Conservation (phyloP, 2,329 filamentous ascomycete species). For the Orbilia ellipsospora region DNA sequence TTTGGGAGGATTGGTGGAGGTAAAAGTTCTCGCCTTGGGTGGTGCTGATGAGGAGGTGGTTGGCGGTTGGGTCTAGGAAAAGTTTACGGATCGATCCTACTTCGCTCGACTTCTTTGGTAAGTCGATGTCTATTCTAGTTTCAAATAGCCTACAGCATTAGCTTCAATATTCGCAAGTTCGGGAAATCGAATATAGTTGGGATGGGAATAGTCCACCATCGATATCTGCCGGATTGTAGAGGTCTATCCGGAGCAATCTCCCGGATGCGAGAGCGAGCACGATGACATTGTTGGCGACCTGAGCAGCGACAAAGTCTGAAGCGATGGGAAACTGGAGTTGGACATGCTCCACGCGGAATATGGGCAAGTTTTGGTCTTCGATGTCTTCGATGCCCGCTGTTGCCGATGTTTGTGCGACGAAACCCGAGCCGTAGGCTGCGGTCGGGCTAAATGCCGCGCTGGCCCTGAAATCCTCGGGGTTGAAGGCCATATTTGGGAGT, state of each 20-base stretch:
- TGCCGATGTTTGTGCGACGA: constrained; percentile 52
- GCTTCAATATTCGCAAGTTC: background rate
- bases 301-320: constrained; percentile 93
- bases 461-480: constrained; percentile 49
- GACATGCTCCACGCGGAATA: constrained; percentile 93
- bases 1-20: constrained; percentile 91
- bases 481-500: constrained; percentile 39
- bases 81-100: constrained; percentile 92
- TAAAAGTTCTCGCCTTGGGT: constrained; percentile 96
- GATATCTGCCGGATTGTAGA: constrained; percentile 93
- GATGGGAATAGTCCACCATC: constrained; percentile 72
- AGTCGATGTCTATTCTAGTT: constrained; percentile 80
- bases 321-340: constrained; percentile 94
- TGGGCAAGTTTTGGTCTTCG: constrained; percentile 75
- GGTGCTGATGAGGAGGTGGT: constrained; percentile 90
- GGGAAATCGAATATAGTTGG: background rate
- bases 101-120: constrained; percentile 91
- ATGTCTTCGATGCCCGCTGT: constrained; percentile 63
- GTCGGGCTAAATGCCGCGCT: constrained; percentile 29
- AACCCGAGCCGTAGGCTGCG: constrained; percentile 37
- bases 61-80: constrained; percentile 97
- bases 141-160: constrained; percentile 50
- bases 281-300: constrained; percentile 97
- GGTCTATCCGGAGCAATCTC: constrained; percentile 90
- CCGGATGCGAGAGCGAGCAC: constrained; percentile 91